A percentile compares a stretch with the other conserved stretches of the same genome.
Evolutionary conservation across 495 filamentous ascomycete species (phyloP).

Genomic region (Achaetomiella virescens): DNA sequence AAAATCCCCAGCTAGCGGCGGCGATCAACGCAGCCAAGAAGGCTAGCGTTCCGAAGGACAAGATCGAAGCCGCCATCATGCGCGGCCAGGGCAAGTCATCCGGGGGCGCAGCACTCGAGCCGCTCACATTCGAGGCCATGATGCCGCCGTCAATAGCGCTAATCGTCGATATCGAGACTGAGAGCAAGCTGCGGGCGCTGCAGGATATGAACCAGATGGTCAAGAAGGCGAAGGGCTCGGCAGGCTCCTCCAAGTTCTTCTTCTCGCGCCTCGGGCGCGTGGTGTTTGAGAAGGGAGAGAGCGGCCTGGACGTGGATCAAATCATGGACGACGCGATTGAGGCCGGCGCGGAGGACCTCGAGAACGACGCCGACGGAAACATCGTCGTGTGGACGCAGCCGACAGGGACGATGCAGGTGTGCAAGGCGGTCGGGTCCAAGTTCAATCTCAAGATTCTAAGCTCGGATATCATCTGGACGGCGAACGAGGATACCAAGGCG

Average conservation of each 20-base stretch:
- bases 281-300: slow-evolving; percentile 55
- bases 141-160: slow-evolving; percentile 69
- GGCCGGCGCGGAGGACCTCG: slow-evolving; percentile 74
- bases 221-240: slow-evolving; percentile 60
- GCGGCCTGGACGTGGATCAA: slow-evolving; percentile 56
- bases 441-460: slow-evolving; percentile 59
- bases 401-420: slow-evolving; percentile 56
- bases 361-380: slow-evolving; percentile 61
- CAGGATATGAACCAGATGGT: slow-evolving; percentile 62
- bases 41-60: slow-evolving; percentile 72
- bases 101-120: slow-evolving; percentile 65
- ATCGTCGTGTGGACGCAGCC: slow-evolving; percentile 73
- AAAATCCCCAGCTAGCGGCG: slow-evolving; percentile 67
- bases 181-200: slow-evolving; percentile 66
- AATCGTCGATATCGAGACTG: slow-evolving; percentile 71
- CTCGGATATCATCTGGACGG: slow-evolving; percentile 77
- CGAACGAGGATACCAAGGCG: slow-evolving; percentile 72
- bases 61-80: slow-evolving; percentile 77
- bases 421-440: slow-evolving; percentile 51
- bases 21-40: slow-evolving; percentile 77
- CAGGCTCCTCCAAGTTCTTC: slow-evolving; percentile 70
- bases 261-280: slow-evolving; percentile 75
- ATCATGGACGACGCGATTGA: slow-evolving; percentile 81
- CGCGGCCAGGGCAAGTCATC: slow-evolving; percentile 78
- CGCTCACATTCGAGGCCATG: slow-evolving; percentile 73